Evolutionary conservation across 148 eudicot species (phyloP).

Genomic region (Amaranthus palmeri): DNA sequence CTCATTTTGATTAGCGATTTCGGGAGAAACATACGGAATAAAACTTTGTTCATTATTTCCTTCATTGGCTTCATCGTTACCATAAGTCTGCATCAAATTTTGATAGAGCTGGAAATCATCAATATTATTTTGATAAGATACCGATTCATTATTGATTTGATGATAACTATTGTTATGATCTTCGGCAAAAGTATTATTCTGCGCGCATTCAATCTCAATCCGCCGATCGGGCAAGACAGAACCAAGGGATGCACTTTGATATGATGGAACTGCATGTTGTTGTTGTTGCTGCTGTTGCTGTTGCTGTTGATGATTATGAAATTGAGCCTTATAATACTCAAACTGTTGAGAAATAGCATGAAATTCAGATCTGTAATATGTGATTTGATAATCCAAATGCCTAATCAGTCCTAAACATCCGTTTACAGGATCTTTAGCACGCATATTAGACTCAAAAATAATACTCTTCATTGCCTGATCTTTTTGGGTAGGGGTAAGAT

Average conservation of each 20-base stretch:
- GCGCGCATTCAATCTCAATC: background rate
- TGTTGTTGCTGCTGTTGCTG: conserved; percentile 3
- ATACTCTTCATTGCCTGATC: conserved; percentile 81
- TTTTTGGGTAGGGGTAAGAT: conserved; percentile 38
- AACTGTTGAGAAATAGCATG: conserved; percentile 59
- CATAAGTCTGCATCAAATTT: conserved; percentile 20
- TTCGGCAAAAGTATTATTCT: background rate
- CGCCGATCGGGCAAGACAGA: background rate
- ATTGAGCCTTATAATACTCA: conserved; percentile 44
- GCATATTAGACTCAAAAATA: conserved; percentile 59
- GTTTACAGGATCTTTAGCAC: conserved; percentile 79
- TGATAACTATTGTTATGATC: background rate
- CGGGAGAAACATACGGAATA: background rate
- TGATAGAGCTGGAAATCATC: conserved; percentile 18
- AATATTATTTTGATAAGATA: background rate
- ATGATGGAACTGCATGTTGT: background rate
- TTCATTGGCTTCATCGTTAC: conserved; percentile 17
- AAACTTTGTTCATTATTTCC: background rate
- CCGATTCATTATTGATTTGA: background rate
- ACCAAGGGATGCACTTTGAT: too few relatives aligned
- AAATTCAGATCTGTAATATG: conserved; percentile 42
- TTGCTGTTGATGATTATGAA: conserved; percentile 15
- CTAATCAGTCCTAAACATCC: conserved; percentile 62
- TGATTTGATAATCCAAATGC: conserved; percentile 41
- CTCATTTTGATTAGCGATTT: conserved; percentile 17